Evolutionary conservation across 192 early-diverging fungal genomes (phyloP).

Genomic region (Podila verticillata): DNA sequence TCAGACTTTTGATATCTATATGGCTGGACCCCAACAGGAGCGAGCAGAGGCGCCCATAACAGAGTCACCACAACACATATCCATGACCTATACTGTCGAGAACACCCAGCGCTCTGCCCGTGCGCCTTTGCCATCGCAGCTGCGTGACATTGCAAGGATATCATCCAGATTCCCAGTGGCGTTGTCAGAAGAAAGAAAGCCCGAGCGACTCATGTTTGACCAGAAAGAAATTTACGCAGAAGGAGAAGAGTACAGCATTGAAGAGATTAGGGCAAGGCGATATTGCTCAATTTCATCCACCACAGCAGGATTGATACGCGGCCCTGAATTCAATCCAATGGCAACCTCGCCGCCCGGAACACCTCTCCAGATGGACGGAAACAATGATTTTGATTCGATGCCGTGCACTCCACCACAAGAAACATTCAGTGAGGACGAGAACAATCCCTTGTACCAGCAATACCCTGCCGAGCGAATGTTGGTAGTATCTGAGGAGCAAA

Average conservation of each 20-base stretch:
- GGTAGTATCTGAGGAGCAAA: background rate
- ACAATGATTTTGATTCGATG: background rate
- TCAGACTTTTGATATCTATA: no score
- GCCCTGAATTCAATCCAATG: no score
- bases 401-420: background rate
- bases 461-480: background rate
- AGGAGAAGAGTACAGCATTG: conserved; percentile 16
- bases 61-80: background rate
- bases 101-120: background rate
- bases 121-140: background rate
- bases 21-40: no score
- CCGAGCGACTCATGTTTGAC: conserved; percentile 19
- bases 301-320: no score
- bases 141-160: background rate
- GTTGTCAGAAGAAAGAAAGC: background rate
- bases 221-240: conserved; percentile 15
- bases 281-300: background rate
- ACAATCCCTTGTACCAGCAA: background rate
- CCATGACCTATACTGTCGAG: background rate
- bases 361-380: background rate
- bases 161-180: conserved; percentile 10
- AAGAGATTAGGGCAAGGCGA: conserved; percentile 17
- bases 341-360: background rate
- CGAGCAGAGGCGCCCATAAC: background rate
- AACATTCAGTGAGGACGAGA: background rate